Evolutionary conservation across 768 basidiomycete species (phyloP).

Genomic region (Lactifluus hygrophoroides): DNA sequence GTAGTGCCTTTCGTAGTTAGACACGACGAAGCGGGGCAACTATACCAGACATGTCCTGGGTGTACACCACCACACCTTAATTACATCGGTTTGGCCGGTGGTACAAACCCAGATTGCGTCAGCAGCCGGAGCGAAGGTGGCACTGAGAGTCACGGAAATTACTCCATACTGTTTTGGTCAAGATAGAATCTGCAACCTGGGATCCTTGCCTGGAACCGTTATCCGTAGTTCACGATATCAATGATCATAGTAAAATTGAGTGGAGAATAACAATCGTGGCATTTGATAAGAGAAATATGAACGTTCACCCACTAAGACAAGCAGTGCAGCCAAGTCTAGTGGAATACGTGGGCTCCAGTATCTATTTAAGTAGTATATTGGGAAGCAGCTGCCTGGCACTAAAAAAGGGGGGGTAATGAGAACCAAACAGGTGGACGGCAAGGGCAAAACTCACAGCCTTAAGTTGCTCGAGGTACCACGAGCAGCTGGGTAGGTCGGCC

Average conservation of each 20-base stretch:
- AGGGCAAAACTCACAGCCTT: conserved; percentile 57
- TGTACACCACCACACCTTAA: not conserved
- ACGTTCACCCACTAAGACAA: not conserved
- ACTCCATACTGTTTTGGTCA: not conserved
- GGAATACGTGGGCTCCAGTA: not conserved
- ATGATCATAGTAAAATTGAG: not conserved
- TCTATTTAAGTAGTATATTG: conserved; percentile 18
- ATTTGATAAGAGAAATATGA: not conserved
- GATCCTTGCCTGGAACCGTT: not conserved
- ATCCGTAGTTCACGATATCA: not conserved
- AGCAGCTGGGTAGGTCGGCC: conserved; percentile 69
- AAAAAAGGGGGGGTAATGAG: not conserved
- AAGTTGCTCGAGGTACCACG: conserved; percentile 82
- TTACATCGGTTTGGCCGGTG: not conserved
- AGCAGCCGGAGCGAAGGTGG: not conserved
- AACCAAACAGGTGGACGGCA: not conserved
- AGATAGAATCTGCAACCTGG: not conserved
- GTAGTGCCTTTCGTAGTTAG: too few relatives aligned
- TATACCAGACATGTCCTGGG: not conserved
- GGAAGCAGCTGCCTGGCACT: conserved; percentile 21
- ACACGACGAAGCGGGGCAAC: not conserved
- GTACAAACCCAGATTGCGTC: not conserved
- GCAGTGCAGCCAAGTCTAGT: not conserved
- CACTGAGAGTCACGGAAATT: too few relatives aligned
- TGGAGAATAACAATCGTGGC: not conserved